A percentile compares a stretch with the other conserved stretches of the same genome.
These are phyloP conservation scores for Candida chilensis DNA, from an alignment of 805 yeast genomes.

Conservation along the genomic window DNA sequence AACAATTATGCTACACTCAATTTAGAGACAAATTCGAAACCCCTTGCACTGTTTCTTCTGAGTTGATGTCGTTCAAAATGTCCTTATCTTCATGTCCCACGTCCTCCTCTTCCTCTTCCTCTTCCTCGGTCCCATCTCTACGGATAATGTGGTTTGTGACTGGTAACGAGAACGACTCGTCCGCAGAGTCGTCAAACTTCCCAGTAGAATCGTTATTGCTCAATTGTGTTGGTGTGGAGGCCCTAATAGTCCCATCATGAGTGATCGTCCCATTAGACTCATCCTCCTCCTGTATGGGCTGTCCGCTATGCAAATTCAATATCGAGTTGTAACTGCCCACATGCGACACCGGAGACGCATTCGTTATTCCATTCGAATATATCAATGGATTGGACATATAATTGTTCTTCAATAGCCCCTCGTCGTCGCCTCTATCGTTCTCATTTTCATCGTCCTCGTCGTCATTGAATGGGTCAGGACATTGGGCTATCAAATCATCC, in stretches of 20 bases:
- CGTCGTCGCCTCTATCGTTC: neutral
- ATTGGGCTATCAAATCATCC: slow-evolving; percentile 53
- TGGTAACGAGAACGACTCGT: slow-evolving; percentile 47
- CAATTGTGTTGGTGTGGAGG: slow-evolving; percentile 2
- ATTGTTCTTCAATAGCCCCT: too few species aligned
- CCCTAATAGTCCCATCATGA: neutral
- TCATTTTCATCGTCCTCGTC: slow-evolving; percentile 7
- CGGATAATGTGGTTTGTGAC: slow-evolving; percentile 10
- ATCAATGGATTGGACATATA: neutral
- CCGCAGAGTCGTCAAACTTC: slow-evolving; percentile 8
- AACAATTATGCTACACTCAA: too few species aligned
- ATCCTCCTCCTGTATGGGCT: slow-evolving; percentile 1
- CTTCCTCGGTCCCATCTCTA: slow-evolving; percentile 6
- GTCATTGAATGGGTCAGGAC: slow-evolving; percentile 57
- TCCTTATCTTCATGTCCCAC: too few species aligned
- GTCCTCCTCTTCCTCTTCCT: slow-evolving; percentile 2
- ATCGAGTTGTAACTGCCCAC: neutral
- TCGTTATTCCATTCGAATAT: neutral
- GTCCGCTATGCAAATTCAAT: neutral
- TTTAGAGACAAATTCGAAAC: slow-evolving; percentile 33
- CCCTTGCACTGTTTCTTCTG: slow-evolving; percentile 2
- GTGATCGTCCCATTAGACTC: slow-evolving; percentile 4
- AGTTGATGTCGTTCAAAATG: too few species aligned
- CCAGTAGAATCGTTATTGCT: neutral
- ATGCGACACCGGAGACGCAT: neutral